Evolutionary conservation across 2,329 filamentous ascomycete species (phyloP).

Genomic region (Coniochaeta hoffmannii): DNA sequence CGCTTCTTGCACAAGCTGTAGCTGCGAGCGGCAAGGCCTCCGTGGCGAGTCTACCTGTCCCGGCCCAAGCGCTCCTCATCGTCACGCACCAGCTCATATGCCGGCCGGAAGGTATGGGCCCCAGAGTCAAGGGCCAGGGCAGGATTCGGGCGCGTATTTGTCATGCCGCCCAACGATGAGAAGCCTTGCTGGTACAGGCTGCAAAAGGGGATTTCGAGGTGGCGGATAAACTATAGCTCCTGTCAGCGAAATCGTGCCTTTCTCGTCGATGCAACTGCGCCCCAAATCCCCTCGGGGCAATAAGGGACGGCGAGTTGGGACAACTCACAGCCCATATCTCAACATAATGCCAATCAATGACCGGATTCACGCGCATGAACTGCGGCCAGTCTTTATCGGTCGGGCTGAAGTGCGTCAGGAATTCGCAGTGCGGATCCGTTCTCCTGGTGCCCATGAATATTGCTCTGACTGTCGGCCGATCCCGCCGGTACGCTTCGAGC

Average conservation of each 20-base stretch:
- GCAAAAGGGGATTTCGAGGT: conserved; percentile 77
- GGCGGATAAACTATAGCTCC: conserved; percentile 64
- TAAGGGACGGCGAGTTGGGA: neutral
- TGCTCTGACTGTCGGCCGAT: conserved; percentile 59
- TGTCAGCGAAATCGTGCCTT: neutral
- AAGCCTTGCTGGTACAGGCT: conserved; percentile 79
- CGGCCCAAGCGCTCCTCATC: conserved; percentile 72
- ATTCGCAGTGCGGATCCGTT: conserved; percentile 83
- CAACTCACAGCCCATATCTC: conserved; percentile 83
- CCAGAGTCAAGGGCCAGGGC: conserved; percentile 37
- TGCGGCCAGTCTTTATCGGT: conserved; percentile 87
- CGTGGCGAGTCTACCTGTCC: conserved; percentile 34
- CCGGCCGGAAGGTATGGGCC: conserved; percentile 52
- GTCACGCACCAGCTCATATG: conserved; percentile 69
- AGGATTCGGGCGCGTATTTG: conserved; percentile 87
- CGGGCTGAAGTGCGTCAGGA: conserved; percentile 72
- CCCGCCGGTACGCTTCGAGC: conserved; percentile 67
- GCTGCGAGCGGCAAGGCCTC: neutral
- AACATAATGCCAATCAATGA: conserved; percentile 95
- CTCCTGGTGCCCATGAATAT: conserved; percentile 83
- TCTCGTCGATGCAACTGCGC: neutral
- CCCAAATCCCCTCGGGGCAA: neutral
- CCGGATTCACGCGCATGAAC: conserved; percentile 89
- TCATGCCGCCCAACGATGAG: conserved; percentile 83
- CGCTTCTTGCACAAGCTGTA: neutral